phyloP scores from a whole-genome alignment of 2,329 filamentous ascomycete species.

The Camillea tinctor region DNA sequence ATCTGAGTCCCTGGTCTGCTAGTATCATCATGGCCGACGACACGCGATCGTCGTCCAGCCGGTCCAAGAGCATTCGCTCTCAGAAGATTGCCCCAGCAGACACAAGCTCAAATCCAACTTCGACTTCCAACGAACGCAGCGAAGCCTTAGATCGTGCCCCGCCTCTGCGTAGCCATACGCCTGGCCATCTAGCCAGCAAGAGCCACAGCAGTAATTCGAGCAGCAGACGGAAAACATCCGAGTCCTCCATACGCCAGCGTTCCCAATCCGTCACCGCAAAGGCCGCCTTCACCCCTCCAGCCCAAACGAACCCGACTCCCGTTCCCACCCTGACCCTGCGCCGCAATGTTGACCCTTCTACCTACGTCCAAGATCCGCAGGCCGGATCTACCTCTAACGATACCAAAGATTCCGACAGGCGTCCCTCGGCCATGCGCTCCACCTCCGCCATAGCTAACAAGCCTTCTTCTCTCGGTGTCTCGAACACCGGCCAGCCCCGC shows the following conservation, averaged over 20 bases:
- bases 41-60: slow-evolving; percentile 33
- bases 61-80: slow-evolving; percentile 49
- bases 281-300: slow-evolving; percentile 27
- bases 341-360: slow-evolving; percentile 25
- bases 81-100: slow-evolving; percentile 49
- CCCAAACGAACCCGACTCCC: slow-evolving; percentile 29
- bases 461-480: slow-evolving; percentile 17
- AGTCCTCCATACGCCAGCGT: slow-evolving; percentile 53
- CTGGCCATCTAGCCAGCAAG: slow-evolving; percentile 59
- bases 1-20: slow-evolving; percentile 10
- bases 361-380: slow-evolving; percentile 17
- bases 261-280: slow-evolving; percentile 49
- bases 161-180: slow-evolving; percentile 57
- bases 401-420: slow-evolving; percentile 33
- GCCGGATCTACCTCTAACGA: slow-evolving; percentile 32
- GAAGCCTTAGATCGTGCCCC: slow-evolving; percentile 36
- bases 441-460: slow-evolving; percentile 49
- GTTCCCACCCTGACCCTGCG: slow-evolving; percentile 26
- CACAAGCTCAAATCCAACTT: slow-evolving; percentile 17
- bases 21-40: slow-evolving; percentile 31
- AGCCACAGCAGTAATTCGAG: slow-evolving; percentile 39
- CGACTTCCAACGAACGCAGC: slow-evolving; percentile 29
- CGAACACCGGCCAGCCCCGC: slow-evolving; percentile 18
- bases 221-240: slow-evolving; percentile 49
- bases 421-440: slow-evolving; percentile 48